phyloP scores from a whole-genome alignment of 2,329 filamentous ascomycete genomes.

The Botrytis elliptica region DNA sequence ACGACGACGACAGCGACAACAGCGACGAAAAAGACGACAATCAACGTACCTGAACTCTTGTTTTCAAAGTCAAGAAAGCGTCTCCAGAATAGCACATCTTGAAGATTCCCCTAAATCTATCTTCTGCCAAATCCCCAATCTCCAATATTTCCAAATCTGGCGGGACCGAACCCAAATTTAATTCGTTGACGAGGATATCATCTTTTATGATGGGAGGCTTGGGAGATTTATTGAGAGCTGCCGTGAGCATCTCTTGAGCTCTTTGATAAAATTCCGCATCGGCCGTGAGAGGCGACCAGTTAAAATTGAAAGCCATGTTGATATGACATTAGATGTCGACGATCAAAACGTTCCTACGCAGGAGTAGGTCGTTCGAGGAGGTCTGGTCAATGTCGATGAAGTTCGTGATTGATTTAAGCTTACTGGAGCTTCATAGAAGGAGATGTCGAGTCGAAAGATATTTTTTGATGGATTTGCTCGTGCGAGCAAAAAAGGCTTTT shows the following conservation, averaged over 20 bases:
- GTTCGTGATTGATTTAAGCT: slow-evolving; percentile 23
- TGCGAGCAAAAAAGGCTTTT: background rate
- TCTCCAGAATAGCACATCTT: slow-evolving; percentile 98
- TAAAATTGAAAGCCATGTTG: slow-evolving; percentile 99
- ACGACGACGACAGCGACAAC: background rate
- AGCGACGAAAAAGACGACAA: slow-evolving; percentile 30
- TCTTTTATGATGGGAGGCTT: slow-evolving; percentile 99
- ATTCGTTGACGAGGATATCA: slow-evolving; percentile 96
- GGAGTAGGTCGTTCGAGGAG: background rate
- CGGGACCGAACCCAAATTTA: slow-evolving; percentile 92
- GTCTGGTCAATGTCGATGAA: slow-evolving; percentile 34
- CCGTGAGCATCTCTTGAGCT: slow-evolving; percentile 90
- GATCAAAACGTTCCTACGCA: background rate
- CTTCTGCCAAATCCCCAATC: slow-evolving; percentile 95
- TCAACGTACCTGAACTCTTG: slow-evolving; percentile 76
- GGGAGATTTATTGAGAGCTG: slow-evolving; percentile 93
- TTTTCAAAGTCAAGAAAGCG: slow-evolving; percentile 92
- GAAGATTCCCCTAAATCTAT: slow-evolving; percentile 96
- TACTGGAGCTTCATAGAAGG: slow-evolving; percentile 18
- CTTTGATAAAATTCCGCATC: slow-evolving; percentile 88
- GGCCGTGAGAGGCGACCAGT: slow-evolving; percentile 98
- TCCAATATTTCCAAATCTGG: slow-evolving; percentile 96
- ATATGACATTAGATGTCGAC: slow-evolving; percentile 34
- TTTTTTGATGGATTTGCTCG: background rate
- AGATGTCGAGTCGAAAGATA: background rate